Percentiles rank a stretch among this genome's conserved stretches.
phyloP scores from a whole-genome alignment of 441 rosid genomes.

The Erodium trifolium region DNA sequence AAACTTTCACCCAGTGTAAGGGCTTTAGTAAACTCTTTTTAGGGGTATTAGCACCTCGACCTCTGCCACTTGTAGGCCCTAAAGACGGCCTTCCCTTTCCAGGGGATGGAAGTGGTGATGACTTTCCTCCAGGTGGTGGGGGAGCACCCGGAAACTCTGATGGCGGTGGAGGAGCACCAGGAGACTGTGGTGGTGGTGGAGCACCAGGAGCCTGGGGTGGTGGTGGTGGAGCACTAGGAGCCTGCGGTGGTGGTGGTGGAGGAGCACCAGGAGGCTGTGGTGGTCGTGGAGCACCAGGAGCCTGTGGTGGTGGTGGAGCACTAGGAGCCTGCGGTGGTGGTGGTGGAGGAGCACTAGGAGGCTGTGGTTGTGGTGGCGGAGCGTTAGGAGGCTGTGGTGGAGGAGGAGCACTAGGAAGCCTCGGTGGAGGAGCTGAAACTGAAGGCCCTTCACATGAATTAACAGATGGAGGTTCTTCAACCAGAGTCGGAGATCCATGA shows the following conservation, averaged over 20 bases:
- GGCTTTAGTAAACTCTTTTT: slow-evolving; percentile 76
- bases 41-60: slow-evolving; percentile 48
- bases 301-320: not conserved
- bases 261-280: too few relatives aligned
- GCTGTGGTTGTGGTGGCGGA: too few relatives aligned
- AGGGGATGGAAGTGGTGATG: slow-evolving; percentile 26
- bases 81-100: slow-evolving; percentile 50
- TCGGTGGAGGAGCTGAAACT: slow-evolving; percentile 43
- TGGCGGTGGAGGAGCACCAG: too few relatives aligned
- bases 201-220: not conserved
- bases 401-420: not conserved
- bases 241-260: slow-evolving; percentile 29
- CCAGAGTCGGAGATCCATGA: not conserved
- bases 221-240: not conserved
- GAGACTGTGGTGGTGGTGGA: not conserved
- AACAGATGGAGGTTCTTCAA: not conserved
- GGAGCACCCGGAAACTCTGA: not conserved
- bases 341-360: too few relatives aligned
- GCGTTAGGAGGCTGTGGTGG: not conserved
- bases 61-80: slow-evolving; percentile 42
- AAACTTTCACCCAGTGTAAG: slow-evolving; percentile 93
- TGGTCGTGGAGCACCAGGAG: not conserved
- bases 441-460: not conserved
- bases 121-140: not conserved
- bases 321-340: not conserved